phyloP scores from a whole-genome alignment of 441 rosid genomes.

The Syzygium syzygioides region DNA sequence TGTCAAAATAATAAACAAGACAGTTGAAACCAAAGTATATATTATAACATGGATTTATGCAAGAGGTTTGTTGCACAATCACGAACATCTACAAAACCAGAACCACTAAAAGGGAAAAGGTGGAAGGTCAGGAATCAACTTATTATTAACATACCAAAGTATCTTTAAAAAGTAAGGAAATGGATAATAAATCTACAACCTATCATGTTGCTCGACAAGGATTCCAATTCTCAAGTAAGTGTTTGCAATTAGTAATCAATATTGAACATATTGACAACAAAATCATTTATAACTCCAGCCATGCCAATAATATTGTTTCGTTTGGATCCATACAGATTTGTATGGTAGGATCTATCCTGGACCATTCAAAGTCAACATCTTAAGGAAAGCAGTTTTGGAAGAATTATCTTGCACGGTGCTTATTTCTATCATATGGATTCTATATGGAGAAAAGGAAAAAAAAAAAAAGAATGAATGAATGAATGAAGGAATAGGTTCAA shows the following conservation, averaged over 20 bases:
- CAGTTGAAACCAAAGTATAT: conserved; percentile 16
- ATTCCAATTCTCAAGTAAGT: neutral
- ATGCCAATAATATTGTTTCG: neutral
- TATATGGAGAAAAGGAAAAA: neutral
- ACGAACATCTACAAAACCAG: neutral
- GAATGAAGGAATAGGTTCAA: neutral
- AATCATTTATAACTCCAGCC: neutral
- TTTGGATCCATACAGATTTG: neutral
- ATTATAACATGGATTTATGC: neutral
- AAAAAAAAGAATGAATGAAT: neutral
- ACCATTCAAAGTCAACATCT: neutral
- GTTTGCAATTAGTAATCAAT: neutral
- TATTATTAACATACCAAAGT: neutral
- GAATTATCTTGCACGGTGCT: neutral
- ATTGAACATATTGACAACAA: neutral
- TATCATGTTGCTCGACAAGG: neutral
- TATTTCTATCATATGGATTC: neutral
- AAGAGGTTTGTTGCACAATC: neutral
- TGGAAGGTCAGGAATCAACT: neutral
- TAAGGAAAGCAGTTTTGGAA: neutral
- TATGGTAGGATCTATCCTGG: neutral
- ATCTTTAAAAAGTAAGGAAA: neutral
- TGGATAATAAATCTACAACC: neutral
- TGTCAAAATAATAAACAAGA: conserved; percentile 20
- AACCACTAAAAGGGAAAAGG: neutral